A percentile compares a stretch with the other conserved stretches of the same genome.
These are phyloP conservation scores for Cyberlindnera saturnus DNA, from an alignment of 805 yeast species.

Conservation along the genomic window DNA sequence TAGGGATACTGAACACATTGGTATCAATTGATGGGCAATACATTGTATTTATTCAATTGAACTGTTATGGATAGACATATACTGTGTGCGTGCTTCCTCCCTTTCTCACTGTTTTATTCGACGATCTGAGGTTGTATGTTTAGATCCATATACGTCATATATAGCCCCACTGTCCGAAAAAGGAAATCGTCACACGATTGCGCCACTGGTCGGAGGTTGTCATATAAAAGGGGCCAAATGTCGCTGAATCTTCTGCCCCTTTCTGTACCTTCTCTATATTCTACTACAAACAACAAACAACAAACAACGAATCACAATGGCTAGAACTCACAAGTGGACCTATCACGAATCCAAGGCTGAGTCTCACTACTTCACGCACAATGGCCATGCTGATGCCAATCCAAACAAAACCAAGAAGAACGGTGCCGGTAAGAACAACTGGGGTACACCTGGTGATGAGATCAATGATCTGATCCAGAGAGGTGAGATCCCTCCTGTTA, in stretches of 20 bases:
- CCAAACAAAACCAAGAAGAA: conserved; percentile 76
- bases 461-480: conserved; percentile 53
- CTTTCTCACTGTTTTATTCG: no score
- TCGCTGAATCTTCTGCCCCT: background rate
- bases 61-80: no score
- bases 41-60: no score
- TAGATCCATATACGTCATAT: no score
- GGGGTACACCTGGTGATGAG: conserved; percentile 85
- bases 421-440: conserved; percentile 83
- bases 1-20: no score
- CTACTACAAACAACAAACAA: background rate
- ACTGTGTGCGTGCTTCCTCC: no score
- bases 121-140: no score
- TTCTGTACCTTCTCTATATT: background rate
- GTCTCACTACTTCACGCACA: conserved; percentile 74
- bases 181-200: no score
- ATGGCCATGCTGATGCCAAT: conserved; percentile 59
- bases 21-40: no score
- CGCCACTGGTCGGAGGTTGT: no score
- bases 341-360: conserved; percentile 50
- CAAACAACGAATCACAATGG: conserved; percentile 34
- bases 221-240: no score
- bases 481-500: conserved; percentile 47
- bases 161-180: no score
- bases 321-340: conserved; percentile 78